Base-by-base conservation (phyloP, 1,139 yeast genomes). In the Candida glucosophila region DNA sequence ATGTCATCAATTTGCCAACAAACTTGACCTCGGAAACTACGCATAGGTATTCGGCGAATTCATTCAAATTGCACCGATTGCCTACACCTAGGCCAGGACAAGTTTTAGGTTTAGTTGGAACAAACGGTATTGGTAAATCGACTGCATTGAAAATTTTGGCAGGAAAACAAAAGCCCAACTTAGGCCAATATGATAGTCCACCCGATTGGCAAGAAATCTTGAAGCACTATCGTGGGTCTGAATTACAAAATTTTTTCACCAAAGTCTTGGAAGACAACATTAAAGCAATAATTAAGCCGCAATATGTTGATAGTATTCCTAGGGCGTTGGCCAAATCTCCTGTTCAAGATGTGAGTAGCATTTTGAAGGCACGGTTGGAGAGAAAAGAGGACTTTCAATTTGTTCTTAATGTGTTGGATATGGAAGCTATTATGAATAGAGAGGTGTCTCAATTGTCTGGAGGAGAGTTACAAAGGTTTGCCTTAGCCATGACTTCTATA, bases 31-130 rank as follows among this genome's bases (percentile, higher is more conserved):
- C 68, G 28, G 90, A 90, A 56, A 92, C 90, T 31, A 86, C 97
- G 21, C 97, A 90, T 57, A 77, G 98, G 67, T 90, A 90, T 57
- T 83, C 96, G 25, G 98, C 97, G 32, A 90, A 90, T 58, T 85
- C 96, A 26, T 90, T 90, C 76, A 90, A 90, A 58, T 72, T 90
- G 47, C 98, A 90, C 55, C 75, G 98, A 56, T 69, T 90, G 44
- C 98, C 98, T 13, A 88, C 95, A 33, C 98, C 98, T 40, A 80
- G 98, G 61, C 97, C 98, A 5, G 98, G 97, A 33, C 98, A 90
- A 60, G 98, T 90, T 25, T 69, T 90, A 41, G 98, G 98, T 39
- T 71, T 90, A 43, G 98, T 90, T 26, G 98, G 98, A 49, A 83
- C 97, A 32, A 90, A 90, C 67, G 98, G 98, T 85, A 90, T 90